A percentile compares a stretch with the other conserved stretches of the same genome.
These are phyloP conservation scores for Xerocomus brunneocitrinus DNA, from an alignment of 768 basidiomycete species.

Conservation along the genomic window DNA sequence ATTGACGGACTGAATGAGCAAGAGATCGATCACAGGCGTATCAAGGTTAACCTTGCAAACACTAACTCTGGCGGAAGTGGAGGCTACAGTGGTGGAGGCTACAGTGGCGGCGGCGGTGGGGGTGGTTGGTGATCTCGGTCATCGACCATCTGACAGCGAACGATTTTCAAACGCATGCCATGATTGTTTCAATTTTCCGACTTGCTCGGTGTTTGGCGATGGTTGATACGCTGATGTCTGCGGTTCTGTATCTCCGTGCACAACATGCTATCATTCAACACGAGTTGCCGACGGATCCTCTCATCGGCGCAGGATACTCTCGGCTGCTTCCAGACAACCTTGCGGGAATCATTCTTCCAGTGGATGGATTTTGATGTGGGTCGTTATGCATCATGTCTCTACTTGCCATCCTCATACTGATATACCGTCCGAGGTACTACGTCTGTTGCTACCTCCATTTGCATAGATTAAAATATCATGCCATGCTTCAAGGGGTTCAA, in stretches of 20 bases:
- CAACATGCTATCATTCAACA: background rate
- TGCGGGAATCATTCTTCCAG: too few species aligned
- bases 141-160: background rate
- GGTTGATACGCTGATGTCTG: constrained; percentile 3
- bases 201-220: constrained; percentile 1
- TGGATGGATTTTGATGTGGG: too few species aligned
- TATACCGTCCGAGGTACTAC: too few species aligned
- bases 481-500: too few species aligned
- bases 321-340: too few species aligned
- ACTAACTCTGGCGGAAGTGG: constrained; percentile 24
- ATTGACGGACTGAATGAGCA: constrained; percentile 45
- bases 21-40: constrained; percentile 49
- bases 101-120: constrained; percentile 1
- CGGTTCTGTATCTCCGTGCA: background rate
- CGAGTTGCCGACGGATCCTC: background rate
- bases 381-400: too few species aligned
- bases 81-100: constrained; percentile 4
- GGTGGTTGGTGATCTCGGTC: constrained; percentile 11
- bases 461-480: too few species aligned
- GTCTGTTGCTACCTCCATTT: too few species aligned
- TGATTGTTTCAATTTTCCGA: constrained; percentile 3
- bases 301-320: background rate
- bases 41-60: constrained; percentile 46
- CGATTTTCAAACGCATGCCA: constrained; percentile 5
- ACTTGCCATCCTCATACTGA: too few species aligned